These are phyloP conservation scores for Serpula lacrymans DNA, from an alignment of 768 basidiomycete species.

Conservation along the genomic window DNA sequence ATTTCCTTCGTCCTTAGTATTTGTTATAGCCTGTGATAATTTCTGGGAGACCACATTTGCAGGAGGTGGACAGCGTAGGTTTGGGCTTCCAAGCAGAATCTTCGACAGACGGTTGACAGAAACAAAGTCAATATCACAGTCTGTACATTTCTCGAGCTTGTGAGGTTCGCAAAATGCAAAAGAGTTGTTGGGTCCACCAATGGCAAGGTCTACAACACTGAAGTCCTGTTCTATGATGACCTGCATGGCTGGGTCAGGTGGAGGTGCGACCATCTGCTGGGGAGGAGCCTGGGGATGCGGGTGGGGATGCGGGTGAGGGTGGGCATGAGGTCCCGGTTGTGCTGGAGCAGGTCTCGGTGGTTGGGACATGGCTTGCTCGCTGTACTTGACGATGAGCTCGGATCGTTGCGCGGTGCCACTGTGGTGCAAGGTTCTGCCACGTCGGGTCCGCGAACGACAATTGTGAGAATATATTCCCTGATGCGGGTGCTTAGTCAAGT, in stretches of 20 bases:
- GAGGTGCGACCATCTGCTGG: constrained; percentile 40
- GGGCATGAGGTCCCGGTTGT: constrained; percentile 26
- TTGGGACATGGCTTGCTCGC: constrained; percentile 53
- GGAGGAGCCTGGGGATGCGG: constrained; percentile 32
- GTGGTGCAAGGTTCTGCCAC: neutral
- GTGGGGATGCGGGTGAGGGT: constrained; percentile 38
- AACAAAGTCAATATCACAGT: constrained; percentile 72
- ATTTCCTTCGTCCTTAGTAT: constrained; percentile 93
- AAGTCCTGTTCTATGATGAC: constrained; percentile 77
- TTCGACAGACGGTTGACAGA: constrained; percentile 74
- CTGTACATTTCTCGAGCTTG: constrained; percentile 68
- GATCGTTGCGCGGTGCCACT: neutral
- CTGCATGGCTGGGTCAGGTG: constrained; percentile 70
- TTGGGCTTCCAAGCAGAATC: constrained; percentile 65
- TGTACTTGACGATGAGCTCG: neutral
- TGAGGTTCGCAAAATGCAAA: constrained; percentile 64
- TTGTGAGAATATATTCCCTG: constrained; percentile 11
- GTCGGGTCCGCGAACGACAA: neutral
- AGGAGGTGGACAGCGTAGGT: constrained; percentile 76
- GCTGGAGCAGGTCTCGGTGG: constrained; percentile 61
- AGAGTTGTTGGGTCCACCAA: constrained; percentile 50
- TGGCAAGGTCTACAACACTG: constrained; percentile 49
- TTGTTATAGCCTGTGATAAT: constrained; percentile 67
- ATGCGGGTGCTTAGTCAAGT: constrained; percentile 19
- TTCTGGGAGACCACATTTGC: constrained; percentile 73